These are phyloP conservation scores for Claviceps cyperi DNA, from an alignment of 2,329 filamentous ascomycete species.

Conservation along the genomic window DNA sequence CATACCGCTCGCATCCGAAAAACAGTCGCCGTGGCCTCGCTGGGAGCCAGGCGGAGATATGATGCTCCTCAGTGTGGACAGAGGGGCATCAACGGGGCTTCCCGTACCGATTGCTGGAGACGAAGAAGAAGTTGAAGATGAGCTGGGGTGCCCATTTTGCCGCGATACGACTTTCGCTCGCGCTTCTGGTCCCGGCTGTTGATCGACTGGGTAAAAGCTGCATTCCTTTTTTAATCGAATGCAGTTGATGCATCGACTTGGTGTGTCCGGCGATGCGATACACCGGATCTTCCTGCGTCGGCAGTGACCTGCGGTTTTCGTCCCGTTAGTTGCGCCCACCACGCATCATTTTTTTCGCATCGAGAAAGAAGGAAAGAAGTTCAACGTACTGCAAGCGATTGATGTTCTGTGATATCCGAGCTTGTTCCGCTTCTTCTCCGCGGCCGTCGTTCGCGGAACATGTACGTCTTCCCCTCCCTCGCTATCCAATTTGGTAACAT, in stretches of 20 bases:
- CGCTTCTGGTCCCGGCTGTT: conserved; percentile 40
- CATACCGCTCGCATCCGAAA: conserved; percentile 30
- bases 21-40: conserved; percentile 21
- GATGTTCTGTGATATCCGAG: conserved; percentile 91
- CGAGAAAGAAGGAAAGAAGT: neutral
- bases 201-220: conserved; percentile 81
- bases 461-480: conserved; percentile 15
- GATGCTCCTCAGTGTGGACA: neutral
- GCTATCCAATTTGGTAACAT: conserved; percentile 28
- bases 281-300: conserved; percentile 89
- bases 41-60: conserved; percentile 15
- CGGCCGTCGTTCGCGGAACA: conserved; percentile 18
- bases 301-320: conserved; percentile 54
- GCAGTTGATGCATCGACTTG: conserved; percentile 78
- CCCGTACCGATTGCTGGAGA: conserved; percentile 29
- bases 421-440: conserved; percentile 62
- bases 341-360: neutral
- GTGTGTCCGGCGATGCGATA: conserved; percentile 59
- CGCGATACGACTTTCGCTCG: conserved; percentile 27
- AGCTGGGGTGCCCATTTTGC: conserved; percentile 24
- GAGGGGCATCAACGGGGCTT: conserved; percentile 25
- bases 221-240: conserved; percentile 91
- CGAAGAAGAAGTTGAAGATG: conserved; percentile 31
- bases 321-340: neutral
- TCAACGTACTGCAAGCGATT: conserved; percentile 78